Percentiles rank a stretch among this genome's conserved stretches.
phyloP scores from a whole-genome alignment of 345 rosid genomes.

The Heritiera fomes region DNA sequence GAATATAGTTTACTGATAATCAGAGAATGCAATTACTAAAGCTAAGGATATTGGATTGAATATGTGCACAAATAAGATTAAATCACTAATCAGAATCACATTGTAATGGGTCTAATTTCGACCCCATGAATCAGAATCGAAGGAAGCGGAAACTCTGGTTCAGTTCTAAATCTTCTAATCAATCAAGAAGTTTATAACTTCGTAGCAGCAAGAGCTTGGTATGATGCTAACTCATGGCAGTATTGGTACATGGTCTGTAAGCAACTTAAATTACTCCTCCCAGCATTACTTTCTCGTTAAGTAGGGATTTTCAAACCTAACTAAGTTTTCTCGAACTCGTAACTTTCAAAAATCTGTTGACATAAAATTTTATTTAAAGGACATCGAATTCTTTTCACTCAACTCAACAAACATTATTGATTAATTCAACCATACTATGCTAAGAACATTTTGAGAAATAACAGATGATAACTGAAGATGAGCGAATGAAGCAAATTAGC shows the following conservation, averaged over 20 bases:
- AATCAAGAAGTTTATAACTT: not conserved
- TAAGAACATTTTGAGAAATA: too few species aligned
- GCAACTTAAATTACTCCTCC: not conserved
- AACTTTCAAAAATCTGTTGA: too few species aligned
- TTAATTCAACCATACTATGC: too few species aligned
- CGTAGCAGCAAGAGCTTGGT: not conserved
- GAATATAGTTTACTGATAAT: too few species aligned
- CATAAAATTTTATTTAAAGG: too few species aligned
- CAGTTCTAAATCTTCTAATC: not conserved
- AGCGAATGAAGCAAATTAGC: too few species aligned
- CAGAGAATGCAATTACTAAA: constrained; percentile 31
- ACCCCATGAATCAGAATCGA: not conserved
- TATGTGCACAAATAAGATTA: not conserved
- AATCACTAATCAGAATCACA: too few species aligned
- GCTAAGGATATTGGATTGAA: constrained; percentile 29
- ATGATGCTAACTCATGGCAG: constrained; percentile 20
- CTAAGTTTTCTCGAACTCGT: too few species aligned
- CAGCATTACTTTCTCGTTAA: not conserved
- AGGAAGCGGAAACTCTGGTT: not conserved
- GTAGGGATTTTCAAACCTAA: not conserved
- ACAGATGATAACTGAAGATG: too few species aligned
- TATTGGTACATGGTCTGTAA: not conserved
- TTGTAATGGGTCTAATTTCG: too few species aligned
- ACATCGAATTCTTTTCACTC: too few species aligned
- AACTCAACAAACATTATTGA: too few species aligned